These are phyloP conservation scores for Lactarius psammicola DNA, from an alignment of 768 basidiomycete genomes.

Conservation along the genomic window DNA sequence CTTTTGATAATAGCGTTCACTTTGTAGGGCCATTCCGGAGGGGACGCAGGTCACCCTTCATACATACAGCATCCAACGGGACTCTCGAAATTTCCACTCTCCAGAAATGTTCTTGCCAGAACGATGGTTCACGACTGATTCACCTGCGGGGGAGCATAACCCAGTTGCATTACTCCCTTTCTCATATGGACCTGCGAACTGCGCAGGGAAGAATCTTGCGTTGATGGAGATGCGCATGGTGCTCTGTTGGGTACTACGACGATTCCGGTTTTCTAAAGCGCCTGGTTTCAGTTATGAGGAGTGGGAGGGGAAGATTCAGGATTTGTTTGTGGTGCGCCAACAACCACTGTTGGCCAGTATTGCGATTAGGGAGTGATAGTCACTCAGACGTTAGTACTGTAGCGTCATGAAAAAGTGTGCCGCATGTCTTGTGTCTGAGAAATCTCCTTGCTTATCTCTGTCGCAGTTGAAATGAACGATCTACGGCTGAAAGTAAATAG, in stretches of 20 bases:
- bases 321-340: slow-evolving; percentile 2
- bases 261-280: slow-evolving; percentile 17
- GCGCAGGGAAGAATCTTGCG: slow-evolving; percentile 31
- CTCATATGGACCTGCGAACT: slow-evolving; percentile 29
- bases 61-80: slow-evolving; percentile 12
- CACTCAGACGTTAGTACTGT: not conserved
- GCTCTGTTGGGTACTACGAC: not conserved
- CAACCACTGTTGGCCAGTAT: not conserved
- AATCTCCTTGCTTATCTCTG: too few species aligned
- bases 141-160: slow-evolving; percentile 7
- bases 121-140: slow-evolving; percentile 4
- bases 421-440: too few species aligned
- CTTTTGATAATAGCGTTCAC: not conserved
- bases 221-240: slow-evolving; percentile 20
- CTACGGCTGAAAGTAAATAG: too few species aligned
- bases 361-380: not conserved
- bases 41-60: slow-evolving; percentile 1
- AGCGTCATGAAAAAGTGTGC: too few species aligned
- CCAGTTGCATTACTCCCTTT: slow-evolving; percentile 28
- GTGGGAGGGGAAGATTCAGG: slow-evolving; percentile 6
- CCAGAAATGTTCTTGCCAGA: slow-evolving; percentile 5
- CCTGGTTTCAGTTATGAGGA: not conserved
- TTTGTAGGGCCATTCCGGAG: slow-evolving; percentile 5
- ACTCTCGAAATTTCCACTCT: not conserved
- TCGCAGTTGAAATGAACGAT: too few species aligned